Conservation (phyloP, 176 grass and related monocot species). For the Guadua angustifolia region DNA sequence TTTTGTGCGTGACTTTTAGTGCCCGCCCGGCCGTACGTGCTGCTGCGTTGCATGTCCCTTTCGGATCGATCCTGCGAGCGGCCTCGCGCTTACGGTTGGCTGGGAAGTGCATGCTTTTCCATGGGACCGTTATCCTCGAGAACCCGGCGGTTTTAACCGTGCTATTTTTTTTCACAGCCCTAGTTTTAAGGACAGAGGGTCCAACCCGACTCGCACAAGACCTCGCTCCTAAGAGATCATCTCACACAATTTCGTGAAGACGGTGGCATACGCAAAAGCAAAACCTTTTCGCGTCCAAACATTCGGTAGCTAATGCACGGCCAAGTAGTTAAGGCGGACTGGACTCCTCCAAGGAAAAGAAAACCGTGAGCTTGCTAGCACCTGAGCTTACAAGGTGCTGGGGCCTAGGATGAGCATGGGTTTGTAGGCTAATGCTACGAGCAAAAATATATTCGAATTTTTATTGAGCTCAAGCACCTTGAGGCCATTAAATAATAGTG, state of each 20-base stretch:
- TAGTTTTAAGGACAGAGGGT: too few species aligned
- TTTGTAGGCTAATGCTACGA: constrained; percentile 31
- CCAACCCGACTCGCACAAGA: too few species aligned
- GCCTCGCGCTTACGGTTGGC: not conserved
- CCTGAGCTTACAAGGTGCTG: constrained; percentile 3
- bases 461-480: too few species aligned
- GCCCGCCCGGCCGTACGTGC: not conserved
- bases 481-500: too few species aligned
- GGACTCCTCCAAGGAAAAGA: constrained; percentile 26
- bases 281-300: too few species aligned
- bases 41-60: not conserved
- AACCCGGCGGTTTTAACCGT: constrained; percentile 3
- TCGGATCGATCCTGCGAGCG: not conserved
- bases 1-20: not conserved
- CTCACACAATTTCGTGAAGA: not conserved
- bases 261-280: too few species aligned
- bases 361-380: not conserved
- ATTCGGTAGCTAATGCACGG: not conserved
- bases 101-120: not conserved
- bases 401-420: not conserved
- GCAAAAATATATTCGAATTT: too few species aligned
- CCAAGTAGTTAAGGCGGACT: constrained; percentile 23
- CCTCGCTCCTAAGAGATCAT: too few species aligned
- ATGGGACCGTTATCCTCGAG: not conserved
- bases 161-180: too few species aligned